These are phyloP conservation scores for Russula vinacea DNA, from an alignment of 768 basidiomycete genomes.

Conservation along the genomic window DNA sequence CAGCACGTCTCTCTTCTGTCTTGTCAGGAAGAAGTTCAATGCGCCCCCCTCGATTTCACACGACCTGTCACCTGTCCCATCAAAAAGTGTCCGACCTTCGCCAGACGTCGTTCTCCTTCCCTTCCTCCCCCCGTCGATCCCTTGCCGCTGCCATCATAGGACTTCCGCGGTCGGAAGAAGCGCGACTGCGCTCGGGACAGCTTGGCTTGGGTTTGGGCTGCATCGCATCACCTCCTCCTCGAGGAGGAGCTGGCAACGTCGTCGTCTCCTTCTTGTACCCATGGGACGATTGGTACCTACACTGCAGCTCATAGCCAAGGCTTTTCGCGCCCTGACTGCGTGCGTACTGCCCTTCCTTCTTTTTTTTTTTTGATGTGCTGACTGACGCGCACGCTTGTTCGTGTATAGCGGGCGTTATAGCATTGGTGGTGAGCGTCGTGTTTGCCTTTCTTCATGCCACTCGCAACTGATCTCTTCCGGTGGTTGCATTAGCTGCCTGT, in stretches of 20 bases:
- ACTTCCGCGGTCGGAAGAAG: neutral
- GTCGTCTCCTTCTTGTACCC: neutral
- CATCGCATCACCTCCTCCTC: neutral
- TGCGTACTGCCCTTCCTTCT: neutral
- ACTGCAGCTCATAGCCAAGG: neutral
- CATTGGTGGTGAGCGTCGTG: constrained; percentile 4
- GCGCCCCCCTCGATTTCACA: too few species aligned
- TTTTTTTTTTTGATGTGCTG: neutral
- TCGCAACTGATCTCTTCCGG: neutral
- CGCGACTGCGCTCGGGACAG: neutral
- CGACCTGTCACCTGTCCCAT: neutral
- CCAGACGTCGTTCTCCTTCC: neutral
- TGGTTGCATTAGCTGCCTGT: constrained; percentile 14
- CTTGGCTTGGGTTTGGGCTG: neutral
- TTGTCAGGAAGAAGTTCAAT: too few species aligned
- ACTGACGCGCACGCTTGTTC: neutral
- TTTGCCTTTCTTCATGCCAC: neutral
- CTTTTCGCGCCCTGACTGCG: neutral
- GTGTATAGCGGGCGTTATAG: constrained; percentile 25
- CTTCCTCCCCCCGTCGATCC: neutral
- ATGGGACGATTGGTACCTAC: neutral
- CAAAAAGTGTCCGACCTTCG: neutral
- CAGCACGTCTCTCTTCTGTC: too few species aligned
- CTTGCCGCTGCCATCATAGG: neutral
- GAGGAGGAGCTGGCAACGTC: neutral